Conservation (phyloP, 176 grass and related monocot genomes). For the Bromus sterilis region DNA sequence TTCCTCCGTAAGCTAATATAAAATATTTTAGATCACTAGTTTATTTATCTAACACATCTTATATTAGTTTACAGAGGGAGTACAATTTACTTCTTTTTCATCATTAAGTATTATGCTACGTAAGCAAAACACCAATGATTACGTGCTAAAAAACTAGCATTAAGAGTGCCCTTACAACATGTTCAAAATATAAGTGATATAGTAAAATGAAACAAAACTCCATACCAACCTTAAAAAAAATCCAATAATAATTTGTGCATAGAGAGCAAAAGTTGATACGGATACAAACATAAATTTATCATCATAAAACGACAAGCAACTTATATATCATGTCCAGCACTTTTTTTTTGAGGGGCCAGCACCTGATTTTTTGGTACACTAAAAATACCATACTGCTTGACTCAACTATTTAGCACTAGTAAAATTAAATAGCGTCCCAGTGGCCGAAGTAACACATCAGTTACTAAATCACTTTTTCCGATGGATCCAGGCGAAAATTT, state of each 20-base stretch:
- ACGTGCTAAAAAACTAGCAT: too few relatives aligned
- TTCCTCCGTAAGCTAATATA: too few relatives aligned
- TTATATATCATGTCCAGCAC: neutral
- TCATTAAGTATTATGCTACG: too few relatives aligned
- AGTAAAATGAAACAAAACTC: neutral
- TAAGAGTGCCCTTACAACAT: too few relatives aligned
- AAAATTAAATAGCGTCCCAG: neutral
- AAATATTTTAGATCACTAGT: too few relatives aligned
- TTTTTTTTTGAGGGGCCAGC: too few relatives aligned
- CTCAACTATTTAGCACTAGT: neutral
- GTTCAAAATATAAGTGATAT: neutral
- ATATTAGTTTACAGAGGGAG: too few relatives aligned
- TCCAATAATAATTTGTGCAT: neutral
- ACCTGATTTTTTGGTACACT: slow-evolving; percentile 15
- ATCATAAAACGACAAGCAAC: neutral
- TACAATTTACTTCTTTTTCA: too few relatives aligned
- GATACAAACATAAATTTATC: slow-evolving; percentile 23
- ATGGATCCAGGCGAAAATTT: slow-evolving; percentile 5
- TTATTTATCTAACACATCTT: too few relatives aligned
- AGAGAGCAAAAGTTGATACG: neutral
- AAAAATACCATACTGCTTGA: neutral
- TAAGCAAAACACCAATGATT: too few relatives aligned
- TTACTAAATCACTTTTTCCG: neutral
- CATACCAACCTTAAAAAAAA: slow-evolving; percentile 23
- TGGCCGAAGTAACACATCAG: neutral